Evolutionary conservation across 2,329 filamentous ascomycete genomes (phyloP).

Genomic region (Ceratocystis harringtonii): DNA sequence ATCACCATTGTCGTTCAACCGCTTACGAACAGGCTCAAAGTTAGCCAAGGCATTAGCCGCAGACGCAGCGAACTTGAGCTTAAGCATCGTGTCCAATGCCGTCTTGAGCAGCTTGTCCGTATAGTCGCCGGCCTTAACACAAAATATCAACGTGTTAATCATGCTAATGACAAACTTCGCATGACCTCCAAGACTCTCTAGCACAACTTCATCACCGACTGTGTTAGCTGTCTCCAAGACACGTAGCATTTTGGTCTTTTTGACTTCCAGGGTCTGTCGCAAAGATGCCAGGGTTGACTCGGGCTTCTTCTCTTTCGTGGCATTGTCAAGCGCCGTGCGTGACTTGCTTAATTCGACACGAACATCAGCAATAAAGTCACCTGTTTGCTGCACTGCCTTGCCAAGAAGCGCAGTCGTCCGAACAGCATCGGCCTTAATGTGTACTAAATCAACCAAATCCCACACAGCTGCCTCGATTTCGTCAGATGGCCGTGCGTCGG

Average conservation of each 20-base stretch:
- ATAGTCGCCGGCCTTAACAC: constrained; percentile 38
- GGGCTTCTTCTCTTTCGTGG: constrained; percentile 29
- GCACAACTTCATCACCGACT: constrained; percentile 39
- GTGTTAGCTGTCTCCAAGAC: constrained; percentile 39
- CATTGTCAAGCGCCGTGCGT: constrained; percentile 32
- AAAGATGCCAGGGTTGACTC: constrained; percentile 23
- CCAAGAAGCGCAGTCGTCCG: constrained; percentile 30
- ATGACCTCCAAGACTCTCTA: constrained; percentile 44
- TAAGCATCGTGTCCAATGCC: constrained; percentile 46
- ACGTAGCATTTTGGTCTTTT: constrained; percentile 35
- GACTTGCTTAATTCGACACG: constrained; percentile 34
- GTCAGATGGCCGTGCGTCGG: constrained; percentile 31
- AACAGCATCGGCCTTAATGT: constrained; percentile 30
- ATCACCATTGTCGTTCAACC: constrained; percentile 50
- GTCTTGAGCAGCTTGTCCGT: constrained; percentile 39
- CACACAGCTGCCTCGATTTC: constrained; percentile 35
- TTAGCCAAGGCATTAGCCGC: constrained; percentile 31
- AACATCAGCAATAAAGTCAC: constrained; percentile 35
- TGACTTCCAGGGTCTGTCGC: constrained; percentile 25
- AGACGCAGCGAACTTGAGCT: constrained; percentile 45
- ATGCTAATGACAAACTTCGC: constrained; percentile 41
- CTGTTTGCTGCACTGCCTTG: constrained; percentile 35
- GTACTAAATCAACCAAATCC: constrained; percentile 38
- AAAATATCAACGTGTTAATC: constrained; percentile 39
- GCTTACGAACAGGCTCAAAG: constrained; percentile 47